Evolutionary conservation across 2,329 filamentous ascomycete genomes (phyloP).

Genomic region (Fusarium bactridioides): DNA sequence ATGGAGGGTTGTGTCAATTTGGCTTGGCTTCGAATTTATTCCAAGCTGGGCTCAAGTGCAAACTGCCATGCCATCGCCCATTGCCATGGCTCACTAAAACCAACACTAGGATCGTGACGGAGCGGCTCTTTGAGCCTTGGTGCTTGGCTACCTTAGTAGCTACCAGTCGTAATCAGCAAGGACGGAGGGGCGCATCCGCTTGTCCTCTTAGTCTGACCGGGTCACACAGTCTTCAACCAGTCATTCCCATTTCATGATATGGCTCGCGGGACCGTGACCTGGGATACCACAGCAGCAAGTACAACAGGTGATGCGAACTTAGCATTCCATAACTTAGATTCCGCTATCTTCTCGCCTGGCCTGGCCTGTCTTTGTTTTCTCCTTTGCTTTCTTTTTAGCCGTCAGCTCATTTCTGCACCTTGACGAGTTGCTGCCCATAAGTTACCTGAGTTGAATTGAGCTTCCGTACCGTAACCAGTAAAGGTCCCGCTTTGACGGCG

Average conservation of each 20-base stretch:
- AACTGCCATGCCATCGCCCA: background rate
- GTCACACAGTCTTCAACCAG: constrained; percentile 36
- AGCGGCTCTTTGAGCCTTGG: constrained; percentile 41
- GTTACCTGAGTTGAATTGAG: background rate
- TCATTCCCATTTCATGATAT: constrained; percentile 33
- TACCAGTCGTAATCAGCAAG: constrained; percentile 28
- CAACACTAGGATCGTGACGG: constrained; percentile 42
- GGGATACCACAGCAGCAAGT: constrained; percentile 3
- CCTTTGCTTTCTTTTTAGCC: background rate
- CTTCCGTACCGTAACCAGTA: constrained; percentile 14
- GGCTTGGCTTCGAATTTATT: background rate
- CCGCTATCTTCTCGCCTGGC: background rate
- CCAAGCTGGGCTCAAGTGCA: background rate
- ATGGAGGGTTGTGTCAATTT: constrained; percentile 35
- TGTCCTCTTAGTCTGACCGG: constrained; percentile 30
- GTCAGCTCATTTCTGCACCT: constrained; percentile 36
- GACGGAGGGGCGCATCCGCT: constrained; percentile 27
- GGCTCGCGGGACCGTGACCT: constrained; percentile 27
- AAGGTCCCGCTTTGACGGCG: constrained; percentile 18
- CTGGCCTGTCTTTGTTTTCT: background rate
- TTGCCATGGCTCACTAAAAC: constrained; percentile 7
- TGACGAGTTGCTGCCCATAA: constrained; percentile 19
- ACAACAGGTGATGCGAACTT: constrained; percentile 31
- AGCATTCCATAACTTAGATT: constrained; percentile 28
- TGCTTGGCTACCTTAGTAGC: background rate